phyloP scores from a whole-genome alignment of 345 rosid species.

The Trapa incisa region DNA sequence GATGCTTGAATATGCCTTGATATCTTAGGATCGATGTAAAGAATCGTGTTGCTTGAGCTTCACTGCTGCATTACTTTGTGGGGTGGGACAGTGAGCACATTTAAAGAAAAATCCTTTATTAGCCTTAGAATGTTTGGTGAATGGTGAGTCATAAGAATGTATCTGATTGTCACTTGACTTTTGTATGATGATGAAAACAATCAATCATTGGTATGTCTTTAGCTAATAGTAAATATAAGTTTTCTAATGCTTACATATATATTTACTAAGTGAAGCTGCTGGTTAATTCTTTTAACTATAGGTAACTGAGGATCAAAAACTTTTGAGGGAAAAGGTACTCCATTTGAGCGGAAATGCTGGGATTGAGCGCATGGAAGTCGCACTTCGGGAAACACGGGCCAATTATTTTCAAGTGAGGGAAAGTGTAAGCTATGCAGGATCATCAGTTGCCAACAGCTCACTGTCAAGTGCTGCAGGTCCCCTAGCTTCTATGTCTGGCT shows the following conservation, averaged over 20 bases:
- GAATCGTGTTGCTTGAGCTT: not conserved
- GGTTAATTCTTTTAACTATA: slow-evolving; percentile 16
- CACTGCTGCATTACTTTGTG: not conserved
- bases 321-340: slow-evolving; percentile 66
- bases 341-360: slow-evolving; percentile 76
- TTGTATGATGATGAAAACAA: too few relatives aligned
- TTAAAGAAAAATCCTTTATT: too few relatives aligned
- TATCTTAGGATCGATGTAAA: not conserved
- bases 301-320: slow-evolving; percentile 78
- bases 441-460: slow-evolving; percentile 24
- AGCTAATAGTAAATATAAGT: too few relatives aligned
- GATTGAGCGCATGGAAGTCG: slow-evolving; percentile 61
- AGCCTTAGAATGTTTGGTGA: too few relatives aligned
- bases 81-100: too few relatives aligned
- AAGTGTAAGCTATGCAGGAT: slow-evolving; percentile 51
- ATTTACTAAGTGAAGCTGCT: not conserved
- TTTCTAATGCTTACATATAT: not conserved
- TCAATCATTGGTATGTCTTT: too few relatives aligned
- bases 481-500: slow-evolving; percentile 19
- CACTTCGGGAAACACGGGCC: slow-evolving; percentile 55
- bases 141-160: too few relatives aligned
- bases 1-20: not conserved
- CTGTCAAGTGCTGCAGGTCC: slow-evolving; percentile 31
- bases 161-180: too few relatives aligned
- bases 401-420: slow-evolving; percentile 45